phyloP scores from a whole-genome alignment of 2,329 filamentous ascomycete genomes.

The Venturia oleaginea region DNA sequence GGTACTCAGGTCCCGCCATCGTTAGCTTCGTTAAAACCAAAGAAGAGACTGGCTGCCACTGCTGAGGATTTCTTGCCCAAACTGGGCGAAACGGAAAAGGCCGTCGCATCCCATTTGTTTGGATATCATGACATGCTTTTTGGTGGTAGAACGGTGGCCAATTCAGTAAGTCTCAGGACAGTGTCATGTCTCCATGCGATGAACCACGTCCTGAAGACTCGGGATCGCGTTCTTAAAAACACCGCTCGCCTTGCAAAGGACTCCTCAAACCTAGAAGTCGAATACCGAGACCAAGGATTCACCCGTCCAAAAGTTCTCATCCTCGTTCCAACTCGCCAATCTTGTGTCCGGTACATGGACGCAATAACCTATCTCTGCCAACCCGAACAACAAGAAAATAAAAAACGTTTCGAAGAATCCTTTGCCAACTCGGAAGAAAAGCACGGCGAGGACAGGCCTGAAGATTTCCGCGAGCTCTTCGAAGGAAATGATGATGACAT shows the following conservation, averaged over 20 bases:
- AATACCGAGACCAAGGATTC: constrained; percentile 88
- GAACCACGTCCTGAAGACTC: constrained; percentile 89
- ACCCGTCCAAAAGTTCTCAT: constrained; percentile 90
- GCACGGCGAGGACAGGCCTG: constrained; percentile 65
- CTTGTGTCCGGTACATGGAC: constrained; percentile 70
- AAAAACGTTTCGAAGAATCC: constrained; percentile 79
- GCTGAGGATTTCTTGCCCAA: not conserved
- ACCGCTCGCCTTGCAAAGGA: constrained; percentile 67
- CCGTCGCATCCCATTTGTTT: constrained; percentile 58
- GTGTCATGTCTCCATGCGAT: constrained; percentile 74
- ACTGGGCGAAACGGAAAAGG: constrained; percentile 22
- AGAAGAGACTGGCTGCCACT: constrained; percentile 19
- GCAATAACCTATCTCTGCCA: constrained; percentile 66
- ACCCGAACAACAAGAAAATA: constrained; percentile 90
- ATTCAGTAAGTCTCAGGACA: constrained; percentile 59
- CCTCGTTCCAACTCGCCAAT: constrained; percentile 78
- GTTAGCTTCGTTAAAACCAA: constrained; percentile 20
- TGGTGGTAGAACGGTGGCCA: constrained; percentile 59
- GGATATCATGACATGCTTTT: constrained; percentile 75
- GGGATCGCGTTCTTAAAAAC: constrained; percentile 87
- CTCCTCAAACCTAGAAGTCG: constrained; percentile 47
- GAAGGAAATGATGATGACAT: constrained; percentile 95
- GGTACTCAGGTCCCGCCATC: not conserved
- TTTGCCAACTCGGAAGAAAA: constrained; percentile 61
- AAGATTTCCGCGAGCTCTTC: constrained; percentile 83